Evolutionary conservation across 2,329 filamentous ascomycete species (phyloP), one percentile per base, ranked within the genome.

Genomic region (Sporothrix curviconia): DNA sequence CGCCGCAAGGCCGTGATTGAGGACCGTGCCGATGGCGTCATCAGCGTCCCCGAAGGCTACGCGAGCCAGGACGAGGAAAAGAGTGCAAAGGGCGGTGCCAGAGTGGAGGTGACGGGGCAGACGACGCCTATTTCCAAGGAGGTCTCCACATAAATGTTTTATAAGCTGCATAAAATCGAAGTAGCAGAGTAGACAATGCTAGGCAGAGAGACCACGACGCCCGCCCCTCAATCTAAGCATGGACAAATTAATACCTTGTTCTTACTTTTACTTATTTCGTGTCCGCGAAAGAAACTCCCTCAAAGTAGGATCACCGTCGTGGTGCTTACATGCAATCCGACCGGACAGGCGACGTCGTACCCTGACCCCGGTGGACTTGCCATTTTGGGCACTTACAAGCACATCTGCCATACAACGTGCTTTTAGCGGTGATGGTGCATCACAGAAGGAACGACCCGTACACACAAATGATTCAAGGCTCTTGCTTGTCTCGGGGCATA

Each of bases 371-470:
- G 1, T 12, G 6, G 5, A 4, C 7, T 46, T 46, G 43, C 43
- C 43, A 28, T 46, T 46, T 46, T 46, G 15, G 43, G 43, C 43
- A 46, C 43, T 46, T 32, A 46, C 43, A 46, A 24, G 43, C 25
- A 6, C 25, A 24, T 30, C 12, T 30, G 43, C 19, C 8, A 3
- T 3, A 14, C 9, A 22, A 17, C 25, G 43, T 46, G 43, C 43
- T 46, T 46, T 46, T 46, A 46, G 43, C n/a, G 43, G 43, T 8
- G 24, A 46, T 46, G 25, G 25, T 34, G 32, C 32, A 34, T 14
- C 3, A 34, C 17, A 25, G 25, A 56, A 34, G 43, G 43, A 49
- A 34, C 54, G 44, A 28, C 34, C 11, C 40, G 22, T 12, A 0
- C 39, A n/a, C n/a, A n/a, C 17, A 15, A 42, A 43, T 43, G 22